Evolutionary conservation across 1,284 basidiomycete genomes (phyloP), one percentile per base, ranked within the genome.

Genomic region (Trichosporon sp.): DNA sequence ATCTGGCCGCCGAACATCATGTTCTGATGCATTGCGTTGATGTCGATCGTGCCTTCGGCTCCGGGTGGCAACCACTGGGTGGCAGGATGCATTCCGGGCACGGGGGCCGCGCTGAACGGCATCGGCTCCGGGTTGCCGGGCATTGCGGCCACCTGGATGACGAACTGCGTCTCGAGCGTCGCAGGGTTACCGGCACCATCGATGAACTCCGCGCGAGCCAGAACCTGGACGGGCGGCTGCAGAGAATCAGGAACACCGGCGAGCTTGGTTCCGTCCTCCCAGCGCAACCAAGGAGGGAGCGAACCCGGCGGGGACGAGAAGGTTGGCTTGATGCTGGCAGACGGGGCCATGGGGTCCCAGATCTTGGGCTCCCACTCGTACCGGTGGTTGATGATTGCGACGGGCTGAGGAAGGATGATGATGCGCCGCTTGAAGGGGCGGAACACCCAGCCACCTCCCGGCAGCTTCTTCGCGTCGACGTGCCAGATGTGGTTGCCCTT

Each of bases 401-500:
- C 89, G 65, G 88, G 86, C 31, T 91, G 89, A 13, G 93, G 92
- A 9, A 86, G 86, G 13, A 92, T 92, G 42, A 93, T 91, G 68
- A 98, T 88, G 80, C 90, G 90, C 67, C 93, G 89, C 76, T 91
- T 86, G 85, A 98, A 98, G 21, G 94, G 90, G 65, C 94, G 88
- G 85, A 99, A 99, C 65, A 90, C 87, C 95, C 96, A 99, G 68
- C 87, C 85, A 42, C 90, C 89, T 42, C 92, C 90, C 0, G 84
- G 83, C 34, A 86, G 74, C 78, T 95, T 98, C 84, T 91, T 93
- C 21, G 95, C 97, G 76, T 98, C 94, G 64, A 99, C 91, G 79
- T 95, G 96, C 97, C 97, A 99, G 74, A 99, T 97, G 80, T 99
- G 96, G 83, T 99, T 99, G 65, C 97, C 97, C 86, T 98, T 98